Base-by-base conservation (phyloP, 352 stramenopile species). In the Globisporangium alternatum region DNA sequence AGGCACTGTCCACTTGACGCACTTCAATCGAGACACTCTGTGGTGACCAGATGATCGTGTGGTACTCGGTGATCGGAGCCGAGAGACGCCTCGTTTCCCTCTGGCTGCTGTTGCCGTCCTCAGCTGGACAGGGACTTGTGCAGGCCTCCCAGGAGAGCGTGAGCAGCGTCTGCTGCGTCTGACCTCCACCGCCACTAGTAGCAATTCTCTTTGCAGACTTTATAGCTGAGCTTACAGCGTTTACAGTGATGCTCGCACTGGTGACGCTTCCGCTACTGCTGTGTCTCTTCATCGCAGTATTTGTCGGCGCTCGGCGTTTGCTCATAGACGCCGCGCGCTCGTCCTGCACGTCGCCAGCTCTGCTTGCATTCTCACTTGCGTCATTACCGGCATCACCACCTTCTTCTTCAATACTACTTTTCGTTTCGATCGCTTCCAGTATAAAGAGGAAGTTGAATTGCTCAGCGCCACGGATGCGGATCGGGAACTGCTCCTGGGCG, bases 361-460 rank as follows among this genome's bases (percentile, higher is more conserved):
- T 48, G 33, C 59, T 56, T 47, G 7, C 25, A 49, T 17, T 33
- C 5, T 51, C 51, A 17, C 58, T 55, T 43, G 35, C 13, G 19
- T 31, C 22, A 51, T 47, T 43, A 12, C 12, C 30, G 21, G 0
- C 8, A 12, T n/a, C 30, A n/a, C 25, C 44, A 15, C 0, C 8
- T 30, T 25, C 15, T 30, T 41, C 52, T 8, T 62, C 54, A 22
- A 72, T 25, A 39, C 19, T 60, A 9, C 55, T 41, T 41, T 62
- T 39, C 25, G 55, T 35, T 35, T 75, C 67, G 21, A 68, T 60
- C 51, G 67, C 67, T 60, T 82, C 76, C 54, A 88, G 44, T 44
- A 83, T 59, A 41, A 76, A 84, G 9, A 84, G 58, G 39, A 90
- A 92, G 62, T 90, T 89, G 70, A 77, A 84, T 63, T 84, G 75